phyloP scores from a whole-genome alignment of 352 stramenopile genomes.

The Blastocystis sp. region DNA sequence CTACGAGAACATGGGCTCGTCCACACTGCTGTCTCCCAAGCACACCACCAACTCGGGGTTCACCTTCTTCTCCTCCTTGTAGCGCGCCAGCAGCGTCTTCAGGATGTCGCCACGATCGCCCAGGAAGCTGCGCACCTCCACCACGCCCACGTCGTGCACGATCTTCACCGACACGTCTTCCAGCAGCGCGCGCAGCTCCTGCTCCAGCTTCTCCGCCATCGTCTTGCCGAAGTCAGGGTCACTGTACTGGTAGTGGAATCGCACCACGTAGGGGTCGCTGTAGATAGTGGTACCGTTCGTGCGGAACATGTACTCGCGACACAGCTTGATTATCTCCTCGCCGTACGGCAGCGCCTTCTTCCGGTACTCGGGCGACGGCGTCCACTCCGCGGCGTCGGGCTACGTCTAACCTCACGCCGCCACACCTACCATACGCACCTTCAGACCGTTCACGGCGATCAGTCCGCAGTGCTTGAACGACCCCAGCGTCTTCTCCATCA shows the following conservation, averaged over 20 bases:
- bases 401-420: background rate
- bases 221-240: constrained; percentile 64
- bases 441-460: constrained; percentile 58
- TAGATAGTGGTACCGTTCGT: constrained; percentile 69
- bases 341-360: constrained; percentile 67
- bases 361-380: constrained; percentile 38
- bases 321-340: constrained; percentile 67
- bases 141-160: constrained; percentile 71
- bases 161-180: constrained; percentile 65
- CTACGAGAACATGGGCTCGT: constrained; percentile 70
- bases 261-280: constrained; percentile 46
- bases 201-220: constrained; percentile 65
- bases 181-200: constrained; percentile 59
- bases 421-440: constrained; percentile 27
- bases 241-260: constrained; percentile 71
- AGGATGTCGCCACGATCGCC: constrained; percentile 34
- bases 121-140: constrained; percentile 67
- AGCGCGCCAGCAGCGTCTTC: constrained; percentile 54
- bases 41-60: constrained; percentile 60
- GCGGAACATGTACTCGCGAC: constrained; percentile 48
- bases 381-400: constrained; percentile 19
- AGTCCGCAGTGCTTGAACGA: constrained; percentile 32
- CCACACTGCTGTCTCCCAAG: constrained; percentile 61
- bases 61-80: constrained; percentile 10
- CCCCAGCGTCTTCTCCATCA: constrained; percentile 51